Conservation (phyloP, 805 yeast genomes). For the Metschnikowia colocasiae region DNA sequence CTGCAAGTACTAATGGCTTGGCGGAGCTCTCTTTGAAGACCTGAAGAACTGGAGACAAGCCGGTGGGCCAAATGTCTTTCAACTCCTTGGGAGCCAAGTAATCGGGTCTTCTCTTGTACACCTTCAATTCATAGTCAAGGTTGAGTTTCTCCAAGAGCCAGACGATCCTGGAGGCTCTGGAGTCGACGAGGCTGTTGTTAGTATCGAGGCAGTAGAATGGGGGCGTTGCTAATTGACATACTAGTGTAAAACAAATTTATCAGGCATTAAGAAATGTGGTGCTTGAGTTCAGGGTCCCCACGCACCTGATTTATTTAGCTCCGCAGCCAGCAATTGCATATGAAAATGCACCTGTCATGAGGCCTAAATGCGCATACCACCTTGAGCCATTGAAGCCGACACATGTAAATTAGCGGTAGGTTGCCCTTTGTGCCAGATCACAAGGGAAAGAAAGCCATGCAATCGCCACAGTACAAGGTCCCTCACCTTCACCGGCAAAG, state of each 20-base stretch:
- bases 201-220: background rate
- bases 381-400: too few relatives aligned
- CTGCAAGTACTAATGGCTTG: slow-evolving; percentile 40
- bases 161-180: slow-evolving; percentile 36
- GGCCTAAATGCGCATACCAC: too few relatives aligned
- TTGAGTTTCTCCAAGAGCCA: slow-evolving; percentile 38
- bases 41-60: slow-evolving; percentile 31
- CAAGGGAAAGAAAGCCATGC: too few relatives aligned
- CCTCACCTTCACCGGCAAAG: too few relatives aligned
- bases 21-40: slow-evolving; percentile 12
- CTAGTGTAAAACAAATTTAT: slow-evolving; percentile 24
- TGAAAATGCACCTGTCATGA: background rate
- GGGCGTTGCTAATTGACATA: slow-evolving; percentile 11
- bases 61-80: slow-evolving; percentile 32
- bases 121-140: slow-evolving; percentile 31
- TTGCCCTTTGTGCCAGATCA: too few relatives aligned
- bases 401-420: too few relatives aligned
- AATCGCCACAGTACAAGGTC: too few relatives aligned
- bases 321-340: slow-evolving; percentile 1
- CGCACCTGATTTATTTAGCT: background rate
- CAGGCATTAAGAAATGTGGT: background rate
- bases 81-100: slow-evolving; percentile 35
- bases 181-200: slow-evolving; percentile 25
- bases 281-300: background rate
- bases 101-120: slow-evolving; percentile 24